These are phyloP conservation scores for Adansonia rubrostipa DNA, from an alignment of 441 rosid genomes.

Conservation along the genomic window DNA sequence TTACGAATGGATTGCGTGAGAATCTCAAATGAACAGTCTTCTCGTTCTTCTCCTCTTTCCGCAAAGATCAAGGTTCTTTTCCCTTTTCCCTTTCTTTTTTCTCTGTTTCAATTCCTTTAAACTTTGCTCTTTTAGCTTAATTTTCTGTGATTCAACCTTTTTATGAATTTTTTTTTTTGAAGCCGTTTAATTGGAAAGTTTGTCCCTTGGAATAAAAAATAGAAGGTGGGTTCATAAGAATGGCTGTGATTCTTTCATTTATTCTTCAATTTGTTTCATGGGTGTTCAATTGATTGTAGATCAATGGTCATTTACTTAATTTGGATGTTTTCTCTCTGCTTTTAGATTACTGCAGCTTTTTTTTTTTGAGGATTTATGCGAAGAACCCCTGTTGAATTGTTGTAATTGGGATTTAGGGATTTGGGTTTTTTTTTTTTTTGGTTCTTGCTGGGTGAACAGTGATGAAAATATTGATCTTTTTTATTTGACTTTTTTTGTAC, in stretches of 20 bases:
- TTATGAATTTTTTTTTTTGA: not conserved
- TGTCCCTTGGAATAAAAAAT: not conserved
- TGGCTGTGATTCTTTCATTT: not conserved
- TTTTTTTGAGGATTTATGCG: slow-evolving; percentile 1
- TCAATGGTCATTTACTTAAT: not conserved
- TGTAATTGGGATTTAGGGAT: slow-evolving; percentile 1
- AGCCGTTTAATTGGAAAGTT: slow-evolving; percentile 12
- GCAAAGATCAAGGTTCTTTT: not conserved
- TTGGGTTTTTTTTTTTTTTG: not conserved
- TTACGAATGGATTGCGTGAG: not conserved
- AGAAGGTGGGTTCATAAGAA: slow-evolving; percentile 4
- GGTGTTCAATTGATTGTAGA: slow-evolving; percentile 6
- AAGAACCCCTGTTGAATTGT: slow-evolving; percentile 7
- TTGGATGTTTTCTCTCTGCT: not conserved
- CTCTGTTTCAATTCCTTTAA: not conserved
- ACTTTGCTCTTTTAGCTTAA: slow-evolving; percentile 7
- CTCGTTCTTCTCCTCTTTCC: not conserved
- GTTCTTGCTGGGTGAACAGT: not conserved
- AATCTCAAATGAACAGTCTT: not conserved
- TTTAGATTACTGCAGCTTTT: not conserved
- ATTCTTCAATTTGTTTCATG: slow-evolving; percentile 7
- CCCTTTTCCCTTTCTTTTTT: not conserved
- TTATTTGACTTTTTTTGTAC: slow-evolving; percentile 2
- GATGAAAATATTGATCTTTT: not conserved
- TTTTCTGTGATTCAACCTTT: not conserved